A percentile compares a stretch with the other conserved stretches of the same genome.
These are phyloP conservation scores for Casuarina cunninghamiana DNA, from an alignment of 306 rosid genomes.

Conservation along the genomic window DNA sequence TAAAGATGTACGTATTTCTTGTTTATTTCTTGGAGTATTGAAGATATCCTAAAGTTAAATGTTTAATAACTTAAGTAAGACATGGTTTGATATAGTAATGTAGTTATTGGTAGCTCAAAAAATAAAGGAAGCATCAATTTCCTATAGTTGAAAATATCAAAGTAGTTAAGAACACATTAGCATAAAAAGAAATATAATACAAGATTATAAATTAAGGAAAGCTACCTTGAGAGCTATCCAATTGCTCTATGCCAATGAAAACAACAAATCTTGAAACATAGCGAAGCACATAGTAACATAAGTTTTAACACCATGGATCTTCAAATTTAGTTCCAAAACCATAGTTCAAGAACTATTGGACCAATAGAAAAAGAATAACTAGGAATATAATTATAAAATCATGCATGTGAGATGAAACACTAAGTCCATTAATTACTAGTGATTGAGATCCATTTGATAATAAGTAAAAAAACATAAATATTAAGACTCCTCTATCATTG, in stretches of 20 bases:
- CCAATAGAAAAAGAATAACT: neutral
- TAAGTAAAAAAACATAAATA: neutral
- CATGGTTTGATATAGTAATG: neutral
- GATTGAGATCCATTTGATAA: neutral
- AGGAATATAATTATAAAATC: neutral
- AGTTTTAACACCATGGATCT: neutral
- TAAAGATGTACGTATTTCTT: neutral
- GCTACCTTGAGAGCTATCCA: neutral
- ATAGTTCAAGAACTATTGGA: neutral
- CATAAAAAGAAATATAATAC: neutral
- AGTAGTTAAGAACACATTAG: neutral
- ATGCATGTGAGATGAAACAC: neutral
- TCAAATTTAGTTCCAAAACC: neutral
- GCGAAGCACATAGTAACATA: neutral
- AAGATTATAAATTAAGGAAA: neutral
- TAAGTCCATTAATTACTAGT: neutral
- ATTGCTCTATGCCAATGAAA: neutral
- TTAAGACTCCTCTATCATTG: neutral
- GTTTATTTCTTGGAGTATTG: neutral
- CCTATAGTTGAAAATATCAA: neutral
- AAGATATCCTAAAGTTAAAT: neutral
- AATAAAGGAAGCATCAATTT: neutral
- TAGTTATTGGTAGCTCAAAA: neutral
- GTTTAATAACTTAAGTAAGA: neutral
- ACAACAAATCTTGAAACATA: too few species aligned